Evolutionary conservation across 73 alveolate species (phyloP).

Genomic region (Paraurostyla sp.): DNA sequence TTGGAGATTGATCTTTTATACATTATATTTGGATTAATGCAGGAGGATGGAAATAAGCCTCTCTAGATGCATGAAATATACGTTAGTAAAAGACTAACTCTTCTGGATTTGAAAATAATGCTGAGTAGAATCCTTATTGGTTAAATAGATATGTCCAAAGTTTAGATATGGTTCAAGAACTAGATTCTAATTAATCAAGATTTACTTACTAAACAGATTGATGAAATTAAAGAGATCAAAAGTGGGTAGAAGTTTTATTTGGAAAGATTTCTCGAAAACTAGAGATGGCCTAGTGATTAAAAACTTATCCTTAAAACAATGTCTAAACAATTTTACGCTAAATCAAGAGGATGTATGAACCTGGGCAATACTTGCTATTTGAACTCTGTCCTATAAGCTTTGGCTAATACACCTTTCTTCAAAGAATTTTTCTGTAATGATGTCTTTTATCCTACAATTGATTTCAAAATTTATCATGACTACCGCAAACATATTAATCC

Average conservation of each 20-base stretch:
- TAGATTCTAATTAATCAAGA: neutral
- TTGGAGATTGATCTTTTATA: slow-evolving; percentile 33
- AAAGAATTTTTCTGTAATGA: slow-evolving; percentile 68
- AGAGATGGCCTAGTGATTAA: slow-evolving; percentile 52
- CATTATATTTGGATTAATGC: neutral
- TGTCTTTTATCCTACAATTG: slow-evolving; percentile 11
- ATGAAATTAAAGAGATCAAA: neutral
- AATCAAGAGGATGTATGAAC: slow-evolving; percentile 70
- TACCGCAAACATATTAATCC: slow-evolving; percentile 39
- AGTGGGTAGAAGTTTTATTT: slow-evolving; percentile 18
- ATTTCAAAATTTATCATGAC: slow-evolving; percentile 8
- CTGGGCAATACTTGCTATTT: slow-evolving; percentile 86
- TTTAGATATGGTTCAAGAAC: slow-evolving; percentile 29
- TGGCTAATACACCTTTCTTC: slow-evolving; percentile 78
- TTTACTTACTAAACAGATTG: neutral
- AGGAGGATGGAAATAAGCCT: slow-evolving; percentile 61
- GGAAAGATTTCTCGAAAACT: slow-evolving; percentile 28
- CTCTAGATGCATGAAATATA: neutral
- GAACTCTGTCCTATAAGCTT: slow-evolving; percentile 78
- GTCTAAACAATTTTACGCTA: neutral
- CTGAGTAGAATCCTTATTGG: neutral
- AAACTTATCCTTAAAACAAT: neutral
- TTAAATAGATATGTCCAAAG: neutral
- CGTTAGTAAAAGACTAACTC: neutral
- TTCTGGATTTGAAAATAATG: slow-evolving; percentile 6